These are phyloP conservation scores for Tolypocladium tropicale DNA, from an alignment of 2,329 filamentous ascomycete genomes.

Conservation along the genomic window DNA sequence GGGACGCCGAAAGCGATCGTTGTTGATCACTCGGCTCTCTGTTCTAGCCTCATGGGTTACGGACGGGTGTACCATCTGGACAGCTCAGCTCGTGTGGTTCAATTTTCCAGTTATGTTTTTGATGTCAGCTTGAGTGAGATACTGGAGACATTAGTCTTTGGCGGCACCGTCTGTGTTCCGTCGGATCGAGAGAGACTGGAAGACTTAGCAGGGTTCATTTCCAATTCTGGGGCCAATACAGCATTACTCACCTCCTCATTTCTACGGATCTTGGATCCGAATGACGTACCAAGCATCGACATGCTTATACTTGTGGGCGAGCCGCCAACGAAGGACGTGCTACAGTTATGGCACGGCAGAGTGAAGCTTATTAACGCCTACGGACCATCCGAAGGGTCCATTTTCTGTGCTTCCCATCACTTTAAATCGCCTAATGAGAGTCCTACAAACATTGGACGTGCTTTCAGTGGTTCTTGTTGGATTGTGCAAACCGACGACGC, in stretches of 20 bases:
- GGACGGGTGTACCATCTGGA: background rate
- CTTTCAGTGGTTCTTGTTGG: background rate
- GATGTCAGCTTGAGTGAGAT: slow-evolving; percentile 4
- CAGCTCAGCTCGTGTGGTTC: background rate
- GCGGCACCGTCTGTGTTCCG: slow-evolving; percentile 4
- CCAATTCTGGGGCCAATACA: background rate
- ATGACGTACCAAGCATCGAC: slow-evolving; percentile 1
- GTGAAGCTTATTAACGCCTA: background rate
- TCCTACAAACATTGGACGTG: background rate
- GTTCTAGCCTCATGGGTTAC: background rate
- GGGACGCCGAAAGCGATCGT: slow-evolving; percentile 1
- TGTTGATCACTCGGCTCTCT: slow-evolving; percentile 1
- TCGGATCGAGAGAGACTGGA: background rate
- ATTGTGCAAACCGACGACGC: background rate
- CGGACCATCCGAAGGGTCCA: background rate
- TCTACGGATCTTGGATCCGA: background rate
- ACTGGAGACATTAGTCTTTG: slow-evolving; percentile 1
- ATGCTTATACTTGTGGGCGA: slow-evolving; percentile 4
- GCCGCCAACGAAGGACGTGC: background rate
- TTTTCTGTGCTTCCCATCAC: background rate
- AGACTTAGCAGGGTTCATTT: background rate
- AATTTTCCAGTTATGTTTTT: slow-evolving; percentile 5
- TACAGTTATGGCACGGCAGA: background rate
- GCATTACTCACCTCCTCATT: slow-evolving; percentile 3
- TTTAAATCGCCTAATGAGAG: background rate